Conservation (phyloP, 495 filamentous ascomycete species). For the Sabuloglossum arenarium region DNA sequence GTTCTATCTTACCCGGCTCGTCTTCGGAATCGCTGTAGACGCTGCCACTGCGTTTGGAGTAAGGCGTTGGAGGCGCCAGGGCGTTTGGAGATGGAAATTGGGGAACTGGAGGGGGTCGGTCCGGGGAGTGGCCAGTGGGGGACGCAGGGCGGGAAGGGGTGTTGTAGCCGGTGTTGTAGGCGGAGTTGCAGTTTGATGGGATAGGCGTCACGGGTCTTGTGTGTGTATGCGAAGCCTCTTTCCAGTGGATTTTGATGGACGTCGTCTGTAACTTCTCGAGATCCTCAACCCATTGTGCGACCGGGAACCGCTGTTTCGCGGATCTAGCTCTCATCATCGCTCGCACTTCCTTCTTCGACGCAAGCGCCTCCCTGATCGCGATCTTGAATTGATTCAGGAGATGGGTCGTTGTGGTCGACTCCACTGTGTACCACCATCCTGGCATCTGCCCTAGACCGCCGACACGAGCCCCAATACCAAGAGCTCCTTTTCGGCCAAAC, state of each 20-base stretch:
- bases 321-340: slow-evolving; percentile 54
- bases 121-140: not conserved
- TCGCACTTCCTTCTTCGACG: slow-evolving; percentile 33
- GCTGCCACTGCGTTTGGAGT: slow-evolving; percentile 24
- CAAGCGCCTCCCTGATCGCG: slow-evolving; percentile 44
- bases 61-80: slow-evolving; percentile 10
- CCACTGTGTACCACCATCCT: slow-evolving; percentile 53
- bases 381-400: slow-evolving; percentile 49
- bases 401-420: slow-evolving; percentile 49
- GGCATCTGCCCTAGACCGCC: slow-evolving; percentile 61
- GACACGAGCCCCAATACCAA: slow-evolving; percentile 50
- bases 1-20: not conserved
- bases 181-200: not conserved
- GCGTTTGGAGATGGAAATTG: not conserved
- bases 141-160: not conserved
- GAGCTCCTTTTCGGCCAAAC: slow-evolving; percentile 60
- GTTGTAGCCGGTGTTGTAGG: not conserved
- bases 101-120: not conserved
- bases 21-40: not conserved
- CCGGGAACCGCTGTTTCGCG: slow-evolving; percentile 59
- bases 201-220: not conserved
- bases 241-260: slow-evolving; percentile 14
- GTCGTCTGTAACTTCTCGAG: slow-evolving; percentile 18
- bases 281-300: slow-evolving; percentile 22
- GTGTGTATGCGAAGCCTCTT: slow-evolving; percentile 12